Base-by-base conservation (phyloP, 1,284 basidiomycete species). In the Apiotrichum sp. region DNA sequence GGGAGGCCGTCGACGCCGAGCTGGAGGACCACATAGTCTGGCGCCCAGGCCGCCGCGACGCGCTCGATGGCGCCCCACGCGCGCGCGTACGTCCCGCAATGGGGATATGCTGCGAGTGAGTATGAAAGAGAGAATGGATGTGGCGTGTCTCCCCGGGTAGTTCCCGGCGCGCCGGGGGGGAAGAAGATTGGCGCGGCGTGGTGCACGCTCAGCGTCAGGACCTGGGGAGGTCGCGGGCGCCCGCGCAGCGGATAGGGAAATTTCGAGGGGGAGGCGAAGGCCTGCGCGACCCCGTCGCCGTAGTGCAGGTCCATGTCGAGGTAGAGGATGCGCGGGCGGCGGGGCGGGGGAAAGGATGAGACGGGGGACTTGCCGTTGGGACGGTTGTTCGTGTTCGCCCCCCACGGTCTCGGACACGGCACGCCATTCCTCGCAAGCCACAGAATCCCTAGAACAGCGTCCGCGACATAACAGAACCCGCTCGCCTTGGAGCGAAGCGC, bases 401-500 rank as follows among this genome's bases (percentile, higher is more conserved):
- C 4, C 31, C 49, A 42, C 3, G 3, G 32, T 29, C 14, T 13
- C 40, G 3, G 14, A 8, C 39, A 32, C 41, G 60, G 49, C 49
- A 59, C 52, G 2, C 66, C 71, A 38, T 67, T 58, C 35, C 66
- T 61, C 6, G 53, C 42, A 1, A 70, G 57, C n/a, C 62, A 50
- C 58, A 72, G 62, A 52, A 93, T 84, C 0, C 87, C 87, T 0
- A 97, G 80, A 2, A 92, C 84, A 53, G 86, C 86, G 70, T 97
- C 93, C 4, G 91, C 89, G 33, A 96, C 85, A 70, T 96, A 97
- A 77, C 93, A 97, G 75, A 92, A 97, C 0, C 93, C 93, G 3
- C 87, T 84, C 0, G 90, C 89, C 50, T 79, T 80, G 64, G 69
- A 85, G 81, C 87, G 82, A 34, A 66, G 59, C 0, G 74, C 71